Evolutionary conservation across 1,284 basidiomycete genomes (phyloP).

Genomic region (Phaffia rhodozyma): DNA sequence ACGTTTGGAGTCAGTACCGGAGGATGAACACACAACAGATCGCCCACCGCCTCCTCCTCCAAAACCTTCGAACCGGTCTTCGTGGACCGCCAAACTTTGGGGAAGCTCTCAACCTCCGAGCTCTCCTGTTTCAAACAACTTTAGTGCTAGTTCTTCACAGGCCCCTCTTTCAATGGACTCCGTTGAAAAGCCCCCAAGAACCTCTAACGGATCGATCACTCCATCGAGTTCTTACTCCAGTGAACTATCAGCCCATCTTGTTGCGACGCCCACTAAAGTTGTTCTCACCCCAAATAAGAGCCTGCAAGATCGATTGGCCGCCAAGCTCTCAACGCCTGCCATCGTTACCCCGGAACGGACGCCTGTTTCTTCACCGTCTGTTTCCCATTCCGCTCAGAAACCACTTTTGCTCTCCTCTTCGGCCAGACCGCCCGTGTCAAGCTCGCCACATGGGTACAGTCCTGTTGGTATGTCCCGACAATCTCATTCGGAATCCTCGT

Average conservation of each 20-base stretch:
- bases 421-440: background rate
- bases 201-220: background rate
- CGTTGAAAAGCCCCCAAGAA: background rate
- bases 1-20: background rate
- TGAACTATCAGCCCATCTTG: too few relatives aligned
- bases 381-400: conserved; percentile 1
- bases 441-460: background rate
- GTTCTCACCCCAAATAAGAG: background rate
- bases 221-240: background rate
- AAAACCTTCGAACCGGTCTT: background rate
- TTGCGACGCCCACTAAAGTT: background rate
- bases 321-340: conserved; percentile 7
- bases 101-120: background rate
- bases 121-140: background rate
- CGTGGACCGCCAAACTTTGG: background rate
- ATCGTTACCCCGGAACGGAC: background rate
- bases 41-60: too few relatives aligned
- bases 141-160: background rate
- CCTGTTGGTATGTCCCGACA: background rate
- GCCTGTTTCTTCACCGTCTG: background rate
- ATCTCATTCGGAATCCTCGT: background rate
- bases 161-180: background rate
- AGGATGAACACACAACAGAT: background rate
- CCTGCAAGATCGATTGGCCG: conserved; percentile 14
- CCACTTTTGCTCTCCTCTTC: conserved; percentile 14